Evolutionary conservation across 1,284 basidiomycete species (phyloP), one percentile per base, ranked within the genome.

Genomic region (Chalciporus sp.): DNA sequence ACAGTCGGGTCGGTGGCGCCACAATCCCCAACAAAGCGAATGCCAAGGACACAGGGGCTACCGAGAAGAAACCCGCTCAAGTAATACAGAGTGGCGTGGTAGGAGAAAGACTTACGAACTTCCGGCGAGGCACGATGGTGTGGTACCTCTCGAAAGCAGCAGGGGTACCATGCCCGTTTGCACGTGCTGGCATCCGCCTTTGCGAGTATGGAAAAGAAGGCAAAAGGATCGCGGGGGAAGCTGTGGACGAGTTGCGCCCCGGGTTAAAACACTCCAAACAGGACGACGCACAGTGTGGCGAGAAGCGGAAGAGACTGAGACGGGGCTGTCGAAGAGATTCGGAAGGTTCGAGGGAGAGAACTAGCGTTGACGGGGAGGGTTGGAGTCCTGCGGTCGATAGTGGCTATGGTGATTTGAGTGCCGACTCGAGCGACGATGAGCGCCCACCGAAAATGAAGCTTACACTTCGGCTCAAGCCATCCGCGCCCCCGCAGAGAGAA

Each of bases 111-210:
- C 58, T 76, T 26, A 90, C 88, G n/a, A 88, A 88, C 67, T 90
- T 90, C 65, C 79, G 88, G 53, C 79, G 84, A 41, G 88, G 88
- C 33, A 90, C 88, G 37, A 80, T 82, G 63, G 86, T 90, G 8
- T 90, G 87, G 87, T 90, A 89, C 69, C 77, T 90, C 47, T 85
- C 83, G 66, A 80, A 81, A 60, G 86, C 85, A 19, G 82, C 86
- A 6, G 88, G 88, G 40, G 81, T 84, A 9, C 83, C 84, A 0
- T 90, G 88, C 69, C 88, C 88, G 3, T 90, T 90, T 66, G 72
- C 84, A 9, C 77, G 84, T 53, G 83, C 79, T 2, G 85, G 85
- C n/a, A 86, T 90, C 42, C 78, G 82, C 31, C 74, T 89, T 6
- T 86, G 80, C 65, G 83, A 89, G 45, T 88, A 87, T 65, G 75